Base-by-base conservation (phyloP, 371 early-diverging fungal genomes). In the Mucor mucedo region DNA sequence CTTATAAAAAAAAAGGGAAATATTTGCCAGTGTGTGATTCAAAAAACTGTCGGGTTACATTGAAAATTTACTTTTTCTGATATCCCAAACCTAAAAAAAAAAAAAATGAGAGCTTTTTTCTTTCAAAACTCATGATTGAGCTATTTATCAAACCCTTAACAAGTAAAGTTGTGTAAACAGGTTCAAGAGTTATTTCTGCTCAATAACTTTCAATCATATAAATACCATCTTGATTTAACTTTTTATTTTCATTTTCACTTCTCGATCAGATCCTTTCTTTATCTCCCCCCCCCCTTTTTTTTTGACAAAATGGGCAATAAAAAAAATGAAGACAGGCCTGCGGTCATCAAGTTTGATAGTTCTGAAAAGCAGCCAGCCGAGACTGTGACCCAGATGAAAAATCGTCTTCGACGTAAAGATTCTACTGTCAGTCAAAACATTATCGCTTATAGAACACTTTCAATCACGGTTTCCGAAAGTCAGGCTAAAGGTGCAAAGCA, bases 401-500 rank as follows among this genome's bases (percentile, higher is more conserved):
- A 27, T 5, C 54, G 45, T 39, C 39, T 65, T 21, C 44, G 33
- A 50, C 59, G 62, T 8, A 55, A 58, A 29, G 39, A 60, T 21
- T 62, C 68, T 28, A 32, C 55, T 11, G 40, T 55, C 14, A 70
- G 71, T 21, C 71, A 70, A 49, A 57, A 53, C 1, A 76, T 76
- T 27, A 70, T 76, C 52, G 76, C 76, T 21, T 76, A 76, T 40
- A 41, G 73, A 32, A 76, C 76, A 0, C 55, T 76, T 16, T 73
- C 73, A 29, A 76, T 73, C 13, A 76, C 71, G 3, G 69, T 76
- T 7, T 73, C 73, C n/a, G 76, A 76, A 48, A 61, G 59, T 42
- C 69, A 71, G 49, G 69, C 63, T 1, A 59, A 68, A 52, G 50
- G 45, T 9, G 11, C 5, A 0, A 68, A 62, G 11, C 47, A 39